Evolutionary conservation across 257 asterid genomes (phyloP).

Genomic region (Solanum sitiens): DNA sequence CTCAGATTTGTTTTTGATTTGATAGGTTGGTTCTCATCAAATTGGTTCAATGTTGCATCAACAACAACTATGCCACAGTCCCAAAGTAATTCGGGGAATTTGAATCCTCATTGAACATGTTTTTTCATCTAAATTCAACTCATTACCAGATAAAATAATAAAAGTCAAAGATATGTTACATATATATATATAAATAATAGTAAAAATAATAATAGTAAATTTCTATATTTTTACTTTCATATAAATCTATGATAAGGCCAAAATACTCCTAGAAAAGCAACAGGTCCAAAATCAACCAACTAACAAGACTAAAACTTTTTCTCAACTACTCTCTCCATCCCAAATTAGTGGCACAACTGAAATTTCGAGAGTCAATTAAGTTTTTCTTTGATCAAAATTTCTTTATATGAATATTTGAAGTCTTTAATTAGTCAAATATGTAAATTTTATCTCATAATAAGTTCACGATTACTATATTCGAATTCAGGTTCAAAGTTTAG

Average conservation of each 20-base stretch:
- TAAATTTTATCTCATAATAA: no score
- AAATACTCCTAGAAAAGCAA: background rate
- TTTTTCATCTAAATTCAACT: background rate
- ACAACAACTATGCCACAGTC: background rate
- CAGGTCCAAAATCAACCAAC: background rate
- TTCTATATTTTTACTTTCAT: background rate
- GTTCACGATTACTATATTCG: background rate
- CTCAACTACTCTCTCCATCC: background rate
- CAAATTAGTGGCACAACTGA: background rate
- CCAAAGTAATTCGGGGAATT: background rate
- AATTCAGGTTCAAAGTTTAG: background rate
- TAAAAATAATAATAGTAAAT: background rate
- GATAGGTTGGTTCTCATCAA: background rate
- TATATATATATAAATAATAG: background rate
- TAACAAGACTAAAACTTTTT: background rate
- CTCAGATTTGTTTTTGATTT: background rate
- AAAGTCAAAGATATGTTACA: background rate
- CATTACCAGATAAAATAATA: background rate
- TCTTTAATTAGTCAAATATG: background rate
- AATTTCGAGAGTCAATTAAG: background rate
- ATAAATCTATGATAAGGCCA: background rate
- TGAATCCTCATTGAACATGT: background rate
- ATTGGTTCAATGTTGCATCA: background rate
- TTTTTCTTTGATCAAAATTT: background rate
- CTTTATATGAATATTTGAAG: background rate